These are phyloP conservation scores for Phialophora tarda DNA, from an alignment of 2,329 filamentous ascomycete genomes.

Conservation along the genomic window DNA sequence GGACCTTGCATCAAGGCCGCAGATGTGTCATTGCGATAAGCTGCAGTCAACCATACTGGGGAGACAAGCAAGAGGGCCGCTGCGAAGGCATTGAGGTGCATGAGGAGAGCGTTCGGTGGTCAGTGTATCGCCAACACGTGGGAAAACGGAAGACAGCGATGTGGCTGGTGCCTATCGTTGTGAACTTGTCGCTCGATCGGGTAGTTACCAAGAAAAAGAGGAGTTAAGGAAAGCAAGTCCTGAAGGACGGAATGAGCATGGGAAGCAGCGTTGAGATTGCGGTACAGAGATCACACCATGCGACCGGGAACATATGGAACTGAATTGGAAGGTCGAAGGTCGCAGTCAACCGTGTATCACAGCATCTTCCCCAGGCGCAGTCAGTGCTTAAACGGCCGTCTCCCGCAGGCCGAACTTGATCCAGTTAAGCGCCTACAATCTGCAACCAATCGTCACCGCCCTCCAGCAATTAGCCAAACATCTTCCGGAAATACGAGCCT, in stretches of 20 bases:
- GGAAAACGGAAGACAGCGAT: conserved; percentile 13
- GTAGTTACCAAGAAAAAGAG: neutral
- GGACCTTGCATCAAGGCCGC: conserved; percentile 64
- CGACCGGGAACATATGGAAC: conserved; percentile 6
- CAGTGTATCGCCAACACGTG: conserved; percentile 17
- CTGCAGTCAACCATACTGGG: conserved; percentile 26
- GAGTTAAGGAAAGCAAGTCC: neutral
- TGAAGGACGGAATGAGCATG: neutral
- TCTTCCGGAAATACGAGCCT: conserved; percentile 23
- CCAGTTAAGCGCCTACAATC: conserved; percentile 6
- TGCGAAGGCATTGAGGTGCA: conserved; percentile 33
- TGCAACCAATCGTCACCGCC: conserved; percentile 10
- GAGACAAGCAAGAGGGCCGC: conserved; percentile 27
- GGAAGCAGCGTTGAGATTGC: neutral
- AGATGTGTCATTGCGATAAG: conserved; percentile 62
- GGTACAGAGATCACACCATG: conserved; percentile 23
- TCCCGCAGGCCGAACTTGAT: conserved; percentile 14
- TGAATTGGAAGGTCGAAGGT: conserved; percentile 18
- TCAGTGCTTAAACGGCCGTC: conserved; percentile 11
- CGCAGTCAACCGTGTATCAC: conserved; percentile 5
- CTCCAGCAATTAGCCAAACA: neutral
- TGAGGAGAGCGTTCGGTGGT: conserved; percentile 16
- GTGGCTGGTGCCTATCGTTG: conserved; percentile 34
- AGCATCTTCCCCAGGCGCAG: conserved; percentile 5
- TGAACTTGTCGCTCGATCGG: conserved; percentile 27